Conservation (phyloP, 352 stramenopile genomes). For the Blastocystis sp. region DNA sequence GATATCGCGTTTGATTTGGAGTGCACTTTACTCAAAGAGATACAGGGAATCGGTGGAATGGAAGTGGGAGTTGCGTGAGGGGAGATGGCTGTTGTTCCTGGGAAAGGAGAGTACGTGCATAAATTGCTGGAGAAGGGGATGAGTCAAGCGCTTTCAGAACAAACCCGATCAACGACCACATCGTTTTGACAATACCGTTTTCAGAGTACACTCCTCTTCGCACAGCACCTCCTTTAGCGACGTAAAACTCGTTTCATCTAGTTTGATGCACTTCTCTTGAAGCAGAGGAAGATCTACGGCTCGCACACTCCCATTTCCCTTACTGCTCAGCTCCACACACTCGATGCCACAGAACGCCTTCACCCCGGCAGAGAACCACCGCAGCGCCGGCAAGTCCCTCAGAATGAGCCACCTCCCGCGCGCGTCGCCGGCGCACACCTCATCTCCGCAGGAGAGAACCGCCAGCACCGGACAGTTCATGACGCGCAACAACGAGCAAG, state of each 20-base stretch:
- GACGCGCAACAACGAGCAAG: neutral
- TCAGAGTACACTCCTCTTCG: neutral
- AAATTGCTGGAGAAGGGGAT: no score
- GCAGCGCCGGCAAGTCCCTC: neutral
- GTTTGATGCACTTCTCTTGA: conserved; percentile 2
- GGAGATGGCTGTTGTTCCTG: no score
- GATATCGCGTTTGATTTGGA: no score
- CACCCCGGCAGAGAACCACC: neutral
- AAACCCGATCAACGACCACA: neutral
- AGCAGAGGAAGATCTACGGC: neutral
- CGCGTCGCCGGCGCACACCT: neutral
- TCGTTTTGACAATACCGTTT: neutral
- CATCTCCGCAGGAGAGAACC: neutral
- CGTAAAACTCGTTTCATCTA: neutral
- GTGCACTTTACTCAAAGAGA: no score
- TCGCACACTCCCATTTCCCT: neutral
- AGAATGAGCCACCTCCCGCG: neutral
- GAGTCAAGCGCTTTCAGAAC: no score
- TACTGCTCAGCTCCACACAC: neutral
- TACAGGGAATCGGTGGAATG: no score
- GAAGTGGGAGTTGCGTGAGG: no score
- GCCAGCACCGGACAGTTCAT: neutral
- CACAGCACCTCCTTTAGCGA: neutral
- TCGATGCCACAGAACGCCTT: neutral
- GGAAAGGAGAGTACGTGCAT: no score